Evolutionary conservation across 2,329 filamentous ascomycete species (phyloP).

Genomic region (Dryadomyces quercus-mongolicae): DNA sequence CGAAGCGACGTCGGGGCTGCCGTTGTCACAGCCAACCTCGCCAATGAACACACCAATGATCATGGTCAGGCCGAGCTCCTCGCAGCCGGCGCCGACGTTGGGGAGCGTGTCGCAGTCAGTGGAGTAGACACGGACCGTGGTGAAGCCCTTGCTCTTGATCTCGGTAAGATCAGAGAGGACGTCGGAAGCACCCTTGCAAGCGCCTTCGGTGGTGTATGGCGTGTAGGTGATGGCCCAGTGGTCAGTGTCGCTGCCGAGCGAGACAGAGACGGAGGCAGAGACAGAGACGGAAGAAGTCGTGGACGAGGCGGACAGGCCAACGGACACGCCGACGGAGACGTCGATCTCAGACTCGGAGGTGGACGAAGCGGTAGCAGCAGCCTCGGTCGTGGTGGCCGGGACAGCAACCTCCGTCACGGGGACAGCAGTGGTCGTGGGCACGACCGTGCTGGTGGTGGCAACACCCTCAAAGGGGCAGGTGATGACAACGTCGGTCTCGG

Average conservation of each 20-base stretch:
- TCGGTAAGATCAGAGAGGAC: slow-evolving; percentile 49
- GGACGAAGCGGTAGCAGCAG: slow-evolving; percentile 12
- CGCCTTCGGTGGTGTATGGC: slow-evolving; percentile 48
- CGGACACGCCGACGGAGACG: slow-evolving; percentile 15
- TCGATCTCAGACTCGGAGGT: slow-evolving; percentile 13
- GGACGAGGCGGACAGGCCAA: slow-evolving; percentile 16
- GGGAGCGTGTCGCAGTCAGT: slow-evolving; percentile 79
- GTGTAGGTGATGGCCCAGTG: slow-evolving; percentile 74
- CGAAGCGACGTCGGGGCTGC: slow-evolving; percentile 47
- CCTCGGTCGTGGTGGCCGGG: slow-evolving; percentile 13
- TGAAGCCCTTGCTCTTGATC: slow-evolving; percentile 57
- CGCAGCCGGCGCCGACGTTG: slow-evolving; percentile 59
- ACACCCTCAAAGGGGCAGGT: slow-evolving; percentile 56
- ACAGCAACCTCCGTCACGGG: slow-evolving; percentile 17
- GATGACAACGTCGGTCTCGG: slow-evolving; percentile 54
- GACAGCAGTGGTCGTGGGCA: neutral
- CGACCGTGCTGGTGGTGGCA: slow-evolving; percentile 10
- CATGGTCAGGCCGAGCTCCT: slow-evolving; percentile 57
- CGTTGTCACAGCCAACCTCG: slow-evolving; percentile 44
- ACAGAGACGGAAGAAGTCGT: slow-evolving; percentile 13
- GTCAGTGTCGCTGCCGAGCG: slow-evolving; percentile 26
- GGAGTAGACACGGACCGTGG: slow-evolving; percentile 70
- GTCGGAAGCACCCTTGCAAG: slow-evolving; percentile 51
- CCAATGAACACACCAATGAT: slow-evolving; percentile 85
- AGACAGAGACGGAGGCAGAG: slow-evolving; percentile 9